A percentile compares a stretch with the other conserved stretches of the same genome.
Conservation (phyloP, 345 rosid species). For the Eucalyptus shirleyi region DNA sequence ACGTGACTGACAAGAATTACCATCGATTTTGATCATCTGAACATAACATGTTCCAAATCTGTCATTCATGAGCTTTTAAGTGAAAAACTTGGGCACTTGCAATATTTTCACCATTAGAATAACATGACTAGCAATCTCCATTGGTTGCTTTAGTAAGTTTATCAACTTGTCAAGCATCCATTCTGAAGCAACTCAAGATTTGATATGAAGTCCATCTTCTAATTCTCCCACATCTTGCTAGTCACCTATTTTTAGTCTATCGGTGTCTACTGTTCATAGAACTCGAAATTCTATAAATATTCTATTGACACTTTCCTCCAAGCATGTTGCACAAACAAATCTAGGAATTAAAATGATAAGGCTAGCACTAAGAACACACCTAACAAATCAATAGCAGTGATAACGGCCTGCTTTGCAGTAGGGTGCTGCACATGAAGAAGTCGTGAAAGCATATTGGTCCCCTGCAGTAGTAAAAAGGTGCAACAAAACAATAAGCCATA, state of each 20-base stretch:
- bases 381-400: slow-evolving; percentile 90
- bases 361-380: slow-evolving; percentile 19
- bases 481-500: neutral
- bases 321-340: neutral
- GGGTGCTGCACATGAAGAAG: slow-evolving; percentile 93
- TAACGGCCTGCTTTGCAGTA: slow-evolving; percentile 95
- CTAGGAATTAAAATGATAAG: neutral
- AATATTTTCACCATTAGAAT: neutral
- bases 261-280: neutral
- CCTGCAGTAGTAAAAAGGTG: slow-evolving; percentile 35
- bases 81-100: neutral
- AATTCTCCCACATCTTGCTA: neutral
- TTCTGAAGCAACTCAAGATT: neutral
- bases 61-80: neutral
- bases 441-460: slow-evolving; percentile 95
- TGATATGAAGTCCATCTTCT: neutral
- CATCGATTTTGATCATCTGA: neutral
- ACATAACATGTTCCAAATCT: neutral
- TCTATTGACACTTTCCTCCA: neutral
- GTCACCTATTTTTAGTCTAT: neutral
- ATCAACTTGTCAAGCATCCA: neutral
- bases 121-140: neutral
- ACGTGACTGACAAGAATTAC: neutral
- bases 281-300: neutral
- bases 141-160: neutral